A percentile compares a stretch with the other conserved stretches of the same genome.
phyloP scores from a whole-genome alignment of 768 basidiomycete genomes.

The Lactarius sanguifluus region DNA sequence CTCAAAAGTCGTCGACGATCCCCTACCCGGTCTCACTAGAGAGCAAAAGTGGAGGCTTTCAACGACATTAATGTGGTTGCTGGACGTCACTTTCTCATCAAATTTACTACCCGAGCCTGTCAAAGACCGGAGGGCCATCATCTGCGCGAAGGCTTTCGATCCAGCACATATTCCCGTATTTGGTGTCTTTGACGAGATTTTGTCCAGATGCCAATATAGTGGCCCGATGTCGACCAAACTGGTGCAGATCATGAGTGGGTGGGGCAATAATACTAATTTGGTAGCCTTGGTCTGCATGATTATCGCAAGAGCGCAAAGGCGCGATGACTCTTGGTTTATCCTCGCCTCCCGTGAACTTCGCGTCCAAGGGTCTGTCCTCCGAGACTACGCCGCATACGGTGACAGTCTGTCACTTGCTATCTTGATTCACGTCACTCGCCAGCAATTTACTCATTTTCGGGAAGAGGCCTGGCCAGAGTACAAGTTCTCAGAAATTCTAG shows the following conservation, averaged over 20 bases:
- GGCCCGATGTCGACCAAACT: too few relatives aligned
- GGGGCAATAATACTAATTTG: not conserved
- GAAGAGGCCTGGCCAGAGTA: not conserved
- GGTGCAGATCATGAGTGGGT: not conserved
- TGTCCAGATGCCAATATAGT: too few relatives aligned
- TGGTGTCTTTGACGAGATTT: not conserved
- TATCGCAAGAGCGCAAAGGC: not conserved
- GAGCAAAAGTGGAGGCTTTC: too few relatives aligned
- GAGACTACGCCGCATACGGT: not conserved
- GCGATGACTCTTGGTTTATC: not conserved
- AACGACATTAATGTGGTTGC: too few relatives aligned
- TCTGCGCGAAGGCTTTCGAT: too few relatives aligned
- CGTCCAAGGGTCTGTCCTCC: not conserved
- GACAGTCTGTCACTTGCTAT: not conserved
- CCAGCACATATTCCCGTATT: not conserved
- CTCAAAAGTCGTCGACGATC: too few relatives aligned
- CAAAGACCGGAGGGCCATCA: too few relatives aligned
- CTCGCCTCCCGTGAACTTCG: not conserved
- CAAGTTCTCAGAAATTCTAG: not conserved
- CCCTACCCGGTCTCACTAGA: too few relatives aligned
- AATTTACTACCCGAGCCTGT: too few relatives aligned
- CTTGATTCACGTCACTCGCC: not conserved
- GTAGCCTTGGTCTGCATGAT: too few relatives aligned
- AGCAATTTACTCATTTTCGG: not conserved
- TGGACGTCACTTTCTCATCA: too few relatives aligned